Percentiles rank a stretch among this genome's conserved stretches.
Conservation (phyloP, 148 eudicot species). For the Rhododendron mucronatum region DNA sequence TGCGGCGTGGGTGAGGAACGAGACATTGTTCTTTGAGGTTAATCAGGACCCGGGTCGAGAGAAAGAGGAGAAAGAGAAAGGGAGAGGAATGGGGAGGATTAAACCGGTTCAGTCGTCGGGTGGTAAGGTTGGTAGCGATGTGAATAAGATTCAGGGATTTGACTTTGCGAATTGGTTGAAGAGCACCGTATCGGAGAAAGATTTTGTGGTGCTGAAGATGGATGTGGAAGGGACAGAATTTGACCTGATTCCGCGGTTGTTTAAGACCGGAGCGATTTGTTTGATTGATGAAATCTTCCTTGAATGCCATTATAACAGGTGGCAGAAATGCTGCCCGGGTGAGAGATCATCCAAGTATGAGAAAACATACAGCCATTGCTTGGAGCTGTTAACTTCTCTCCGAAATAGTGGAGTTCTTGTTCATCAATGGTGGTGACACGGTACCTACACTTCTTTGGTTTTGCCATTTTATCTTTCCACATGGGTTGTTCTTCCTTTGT, state of each 20-base stretch:
- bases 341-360: conserved; percentile 70
- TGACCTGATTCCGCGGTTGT: conserved; percentile 74
- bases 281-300: conserved; percentile 90
- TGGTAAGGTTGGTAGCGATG: conserved; percentile 25
- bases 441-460: conserved; percentile 1
- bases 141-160: conserved; percentile 67
- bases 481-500: background rate
- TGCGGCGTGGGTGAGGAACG: conserved; percentile 92
- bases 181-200: conserved; percentile 57
- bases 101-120: conserved; percentile 52
- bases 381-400: conserved; percentile 70
- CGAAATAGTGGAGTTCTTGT: conserved; percentile 85
- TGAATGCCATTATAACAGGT: conserved; percentile 90
- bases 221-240: conserved; percentile 96
- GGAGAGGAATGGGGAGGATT: conserved; percentile 89
- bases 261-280: conserved; percentile 90
- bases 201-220: conserved; percentile 97
- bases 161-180: conserved; percentile 94
- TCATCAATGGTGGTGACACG: conserved; percentile 92
- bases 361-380: conserved; percentile 76
- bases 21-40: conserved; percentile 81
- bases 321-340: conserved; percentile 97
- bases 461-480: conserved; percentile 1
- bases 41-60: conserved; percentile 63
- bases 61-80: conserved; percentile 57